Conservation (phyloP, 2,329 filamentous ascomycete genomes). For the Curvularia sp. region DNA sequence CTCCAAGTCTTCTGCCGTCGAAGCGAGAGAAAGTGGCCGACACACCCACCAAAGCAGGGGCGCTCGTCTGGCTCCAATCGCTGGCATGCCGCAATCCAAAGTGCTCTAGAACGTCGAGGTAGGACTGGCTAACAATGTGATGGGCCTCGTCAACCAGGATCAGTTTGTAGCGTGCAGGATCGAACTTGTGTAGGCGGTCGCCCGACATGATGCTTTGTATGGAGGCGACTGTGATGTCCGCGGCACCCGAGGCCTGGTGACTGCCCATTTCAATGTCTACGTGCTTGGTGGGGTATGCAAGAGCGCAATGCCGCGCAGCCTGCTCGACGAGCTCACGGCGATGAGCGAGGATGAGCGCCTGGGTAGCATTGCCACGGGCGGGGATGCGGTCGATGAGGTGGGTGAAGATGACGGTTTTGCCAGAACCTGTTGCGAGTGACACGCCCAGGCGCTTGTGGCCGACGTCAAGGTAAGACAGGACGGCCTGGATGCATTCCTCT, state of each 20-base stretch:
- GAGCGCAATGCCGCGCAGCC: conserved; percentile 82
- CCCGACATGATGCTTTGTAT: conserved; percentile 82
- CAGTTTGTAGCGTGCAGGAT: conserved; percentile 82
- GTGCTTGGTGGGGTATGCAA: conserved; percentile 78
- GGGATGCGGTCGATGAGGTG: conserved; percentile 85
- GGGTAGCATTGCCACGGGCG: conserved; percentile 65
- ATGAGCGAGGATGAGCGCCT: conserved; percentile 91
- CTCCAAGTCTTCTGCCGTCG: conserved; percentile 81
- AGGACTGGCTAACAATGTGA: conserved; percentile 87
- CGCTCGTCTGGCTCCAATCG: conserved; percentile 41
- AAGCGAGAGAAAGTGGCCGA: conserved; percentile 83
- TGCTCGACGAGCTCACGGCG: conserved; percentile 93
- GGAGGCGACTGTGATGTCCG: conserved; percentile 94
- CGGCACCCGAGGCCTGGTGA: conserved; percentile 75
- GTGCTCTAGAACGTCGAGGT: conserved; percentile 77
- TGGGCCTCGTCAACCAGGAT: conserved; percentile 95
- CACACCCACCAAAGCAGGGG: conserved; percentile 77
- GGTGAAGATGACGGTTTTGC: conserved; percentile 97
- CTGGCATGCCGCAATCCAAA: conserved; percentile 71
- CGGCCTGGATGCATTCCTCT: conserved; percentile 87
- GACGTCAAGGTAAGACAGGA: conserved; percentile 70
- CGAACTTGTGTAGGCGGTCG: conserved; percentile 80
- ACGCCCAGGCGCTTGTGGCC: conserved; percentile 83
- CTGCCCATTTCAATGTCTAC: conserved; percentile 94
- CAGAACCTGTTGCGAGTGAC: conserved; percentile 85